Evolutionary conservation across 1,139 yeast species (phyloP).

Genomic region (Debaryomycetaceae sp.): DNA sequence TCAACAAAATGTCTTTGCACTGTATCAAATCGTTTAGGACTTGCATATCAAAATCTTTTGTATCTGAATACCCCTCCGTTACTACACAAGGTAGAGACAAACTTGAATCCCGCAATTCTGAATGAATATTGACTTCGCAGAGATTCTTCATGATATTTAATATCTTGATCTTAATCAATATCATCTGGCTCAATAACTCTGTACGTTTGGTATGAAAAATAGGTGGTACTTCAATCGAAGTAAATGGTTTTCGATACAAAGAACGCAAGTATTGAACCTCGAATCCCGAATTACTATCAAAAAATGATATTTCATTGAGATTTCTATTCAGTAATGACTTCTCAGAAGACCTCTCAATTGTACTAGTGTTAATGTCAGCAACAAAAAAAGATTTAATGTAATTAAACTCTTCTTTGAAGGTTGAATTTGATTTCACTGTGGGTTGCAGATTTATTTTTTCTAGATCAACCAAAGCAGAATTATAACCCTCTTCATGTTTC

Average conservation of each 20-base stretch:
- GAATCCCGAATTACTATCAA: conserved; percentile 1
- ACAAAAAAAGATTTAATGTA: neutral
- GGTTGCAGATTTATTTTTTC: neutral
- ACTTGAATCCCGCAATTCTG: neutral
- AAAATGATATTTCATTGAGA: neutral
- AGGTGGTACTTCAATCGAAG: neutral
- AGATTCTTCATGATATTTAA: conserved; percentile 7
- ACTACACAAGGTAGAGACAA: conserved; percentile 14
- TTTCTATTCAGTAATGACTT: neutral
- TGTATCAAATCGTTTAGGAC: conserved; percentile 15
- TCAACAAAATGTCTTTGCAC: conserved; percentile 16
- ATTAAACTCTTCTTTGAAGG: neutral
- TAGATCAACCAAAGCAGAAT: neutral
- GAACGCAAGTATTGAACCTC: conserved; percentile 5
- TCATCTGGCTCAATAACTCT: conserved; percentile 1
- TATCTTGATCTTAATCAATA: conserved; percentile 4
- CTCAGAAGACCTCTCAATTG: neutral
- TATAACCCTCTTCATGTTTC: conserved; percentile 9
- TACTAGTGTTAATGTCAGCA: neutral
- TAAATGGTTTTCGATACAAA: neutral
- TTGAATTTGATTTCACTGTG: neutral
- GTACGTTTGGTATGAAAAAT: neutral
- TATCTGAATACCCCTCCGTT: conserved; percentile 8
- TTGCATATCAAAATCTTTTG: conserved; percentile 7
- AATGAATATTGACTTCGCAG: conserved; percentile 7